phyloP scores from a whole-genome alignment of 108 stramenopile species.

The Skeletonema tropicum region DNA sequence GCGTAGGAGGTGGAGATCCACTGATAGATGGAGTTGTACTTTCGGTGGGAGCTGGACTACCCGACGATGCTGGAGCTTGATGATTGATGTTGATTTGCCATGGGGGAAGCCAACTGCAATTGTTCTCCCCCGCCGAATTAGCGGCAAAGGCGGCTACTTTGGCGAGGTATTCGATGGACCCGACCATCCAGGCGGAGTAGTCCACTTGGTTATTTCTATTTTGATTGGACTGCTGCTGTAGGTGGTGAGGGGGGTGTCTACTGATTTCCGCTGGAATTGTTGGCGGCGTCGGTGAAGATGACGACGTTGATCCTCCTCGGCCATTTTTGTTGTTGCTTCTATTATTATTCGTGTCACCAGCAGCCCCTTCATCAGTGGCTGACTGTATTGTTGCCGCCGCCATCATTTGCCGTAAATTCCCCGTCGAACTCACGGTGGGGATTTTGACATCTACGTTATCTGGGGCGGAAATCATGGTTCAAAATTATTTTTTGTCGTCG shows the following conservation, averaged over 20 bases:
- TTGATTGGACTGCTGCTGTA: background rate
- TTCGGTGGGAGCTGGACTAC: constrained; percentile 13
- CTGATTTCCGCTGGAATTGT: constrained; percentile 51
- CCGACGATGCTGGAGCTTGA: background rate
- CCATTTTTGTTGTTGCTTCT: background rate
- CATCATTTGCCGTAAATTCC: constrained; percentile 22
- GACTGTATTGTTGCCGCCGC: constrained; percentile 9
- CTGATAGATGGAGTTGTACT: background rate
- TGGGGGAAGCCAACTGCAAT: constrained; percentile 2
- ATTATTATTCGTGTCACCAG: background rate
- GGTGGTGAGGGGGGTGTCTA: constrained; percentile 20
- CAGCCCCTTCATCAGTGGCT: constrained; percentile 1
- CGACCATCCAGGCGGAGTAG: constrained; percentile 36
- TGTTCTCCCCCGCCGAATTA: background rate
- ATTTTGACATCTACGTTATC: constrained; percentile 37
- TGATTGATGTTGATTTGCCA: constrained; percentile 21
- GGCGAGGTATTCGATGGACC: constrained; percentile 26
- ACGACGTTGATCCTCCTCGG: constrained; percentile 11
- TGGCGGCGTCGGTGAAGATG: constrained; percentile 57
- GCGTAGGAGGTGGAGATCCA: background rate
- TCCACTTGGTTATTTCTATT: background rate
- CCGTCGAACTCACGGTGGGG: constrained; percentile 31
- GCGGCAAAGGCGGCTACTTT: constrained; percentile 6
- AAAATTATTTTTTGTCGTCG: no score
- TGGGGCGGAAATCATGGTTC: constrained; percentile 47